phyloP scores from a whole-genome alignment of 306 rosid species.

The Pachyrhizus erosus region DNA sequence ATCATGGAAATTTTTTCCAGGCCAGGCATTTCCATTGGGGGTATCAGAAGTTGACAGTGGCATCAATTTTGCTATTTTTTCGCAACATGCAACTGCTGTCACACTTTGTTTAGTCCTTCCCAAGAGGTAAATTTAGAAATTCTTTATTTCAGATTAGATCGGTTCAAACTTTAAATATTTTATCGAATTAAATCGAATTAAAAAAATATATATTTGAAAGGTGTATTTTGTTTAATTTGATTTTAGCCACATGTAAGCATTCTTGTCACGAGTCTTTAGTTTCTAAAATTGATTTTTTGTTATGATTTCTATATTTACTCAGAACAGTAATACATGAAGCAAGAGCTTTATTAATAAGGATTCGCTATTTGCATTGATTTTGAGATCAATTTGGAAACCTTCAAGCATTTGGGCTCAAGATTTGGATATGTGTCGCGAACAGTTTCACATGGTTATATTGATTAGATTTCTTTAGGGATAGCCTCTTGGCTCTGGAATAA shows the following conservation, averaged over 20 bases:
- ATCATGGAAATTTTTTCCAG: constrained; percentile 64
- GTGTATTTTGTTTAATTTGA: not conserved
- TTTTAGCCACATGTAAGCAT: constrained; percentile 11
- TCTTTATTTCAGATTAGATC: not conserved
- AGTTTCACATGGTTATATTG: constrained; percentile 21
- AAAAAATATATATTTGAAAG: not conserved
- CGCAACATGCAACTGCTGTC: constrained; percentile 89
- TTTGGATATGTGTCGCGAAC: not conserved
- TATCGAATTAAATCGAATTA: not conserved
- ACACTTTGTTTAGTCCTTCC: constrained; percentile 74
- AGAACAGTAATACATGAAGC: no score
- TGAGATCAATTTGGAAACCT: not conserved
- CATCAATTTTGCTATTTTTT: constrained; percentile 87
- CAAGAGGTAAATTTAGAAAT: constrained; percentile 58
- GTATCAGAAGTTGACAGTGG: constrained; percentile 80
- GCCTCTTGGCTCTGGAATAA: constrained; percentile 5
- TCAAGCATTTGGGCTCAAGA: constrained; percentile 16
- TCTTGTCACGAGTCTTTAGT: constrained; percentile 2
- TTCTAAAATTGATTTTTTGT: constrained; percentile 10
- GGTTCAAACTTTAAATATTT: constrained; percentile 5
- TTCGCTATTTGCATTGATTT: constrained; percentile 29
- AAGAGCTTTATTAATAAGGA: no score
- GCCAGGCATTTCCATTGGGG: constrained; percentile 88
- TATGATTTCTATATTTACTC: no score
- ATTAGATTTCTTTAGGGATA: constrained; percentile 26